Base-by-base conservation (phyloP, 345 rosid species). In the Hibiscus tridactylites region DNA sequence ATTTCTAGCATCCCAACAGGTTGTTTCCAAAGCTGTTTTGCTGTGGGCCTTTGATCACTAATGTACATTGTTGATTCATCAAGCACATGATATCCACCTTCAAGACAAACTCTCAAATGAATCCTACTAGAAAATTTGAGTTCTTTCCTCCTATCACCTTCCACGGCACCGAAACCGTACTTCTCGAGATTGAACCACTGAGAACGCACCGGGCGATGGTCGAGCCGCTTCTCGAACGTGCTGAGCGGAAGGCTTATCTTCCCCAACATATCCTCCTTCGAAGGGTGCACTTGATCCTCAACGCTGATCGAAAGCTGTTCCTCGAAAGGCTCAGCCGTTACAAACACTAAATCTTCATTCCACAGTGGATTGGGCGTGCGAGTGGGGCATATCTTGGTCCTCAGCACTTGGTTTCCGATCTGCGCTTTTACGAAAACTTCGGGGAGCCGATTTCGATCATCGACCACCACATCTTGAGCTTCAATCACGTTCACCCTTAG, bases 41-140 rank as follows among this genome's bases (percentile, higher is more conserved):
- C 82, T 3, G 98, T 92, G 0, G 98, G 96, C 74, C 90, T 76
- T 71, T 90, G 92, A 81, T 92, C 98, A 57, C 96, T 92, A 24
- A 83, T 86, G 70, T 93, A 88, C 95, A 91, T 75, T 24, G 96
- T 86, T 26, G 97, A 88, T 78, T 93, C 98, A 65, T 93, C 98
- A 52, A 93, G 80, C 9, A 93, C 98, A 79, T 93, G 98, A 71
- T 93, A 93, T 28, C 97, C 97, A 31, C 97, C 98, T 82, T 91
- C 98, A 31, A 93, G 86, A 78, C 97, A 91, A 17, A 85, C 85
- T 74, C 96, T 76, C 2, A 91, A 73, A 81, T 93, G 96, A 79
- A 91, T 81, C 83, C 93, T 71, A 76, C 96, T 90, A 0, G 98
- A 82, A 74, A 91, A 93, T 76, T 87, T 85, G 65, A 77, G 87